These are phyloP conservation scores for Populus trichocarpa DNA, from an alignment of 441 rosid species.

Conservation along the genomic window DNA sequence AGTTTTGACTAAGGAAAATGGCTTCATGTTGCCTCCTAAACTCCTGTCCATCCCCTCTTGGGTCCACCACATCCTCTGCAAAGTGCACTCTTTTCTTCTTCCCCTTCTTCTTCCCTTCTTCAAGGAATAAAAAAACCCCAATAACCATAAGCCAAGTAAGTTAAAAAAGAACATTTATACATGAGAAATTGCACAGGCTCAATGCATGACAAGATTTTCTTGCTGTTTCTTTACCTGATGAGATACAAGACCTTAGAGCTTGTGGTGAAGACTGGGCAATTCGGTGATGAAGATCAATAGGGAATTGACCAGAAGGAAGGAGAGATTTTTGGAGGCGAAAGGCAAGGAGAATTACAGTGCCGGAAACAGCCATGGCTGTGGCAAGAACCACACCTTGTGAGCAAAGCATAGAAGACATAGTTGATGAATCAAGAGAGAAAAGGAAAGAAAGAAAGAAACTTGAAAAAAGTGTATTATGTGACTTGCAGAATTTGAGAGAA, in stretches of 20 bases:
- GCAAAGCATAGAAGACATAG: constrained; percentile 38
- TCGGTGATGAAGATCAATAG: constrained; percentile 18
- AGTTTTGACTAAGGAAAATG: constrained; percentile 3
- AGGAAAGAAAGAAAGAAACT: not conserved
- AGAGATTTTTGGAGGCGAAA: constrained; percentile 48
- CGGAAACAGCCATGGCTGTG: constrained; percentile 68
- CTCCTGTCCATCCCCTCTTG: constrained; percentile 41
- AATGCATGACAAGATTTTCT: too few relatives aligned
- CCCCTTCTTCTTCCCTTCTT: constrained; percentile 36
- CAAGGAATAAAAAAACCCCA: not conserved
- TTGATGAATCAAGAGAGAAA: not conserved
- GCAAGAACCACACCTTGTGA: constrained; percentile 52
- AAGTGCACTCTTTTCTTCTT: constrained; percentile 55
- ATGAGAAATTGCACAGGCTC: not conserved
- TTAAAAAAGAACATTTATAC: not conserved
- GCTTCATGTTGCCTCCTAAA: constrained; percentile 35
- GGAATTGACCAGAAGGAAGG: constrained; percentile 15
- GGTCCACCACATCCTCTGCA: constrained; percentile 64
- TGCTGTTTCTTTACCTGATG: constrained; percentile 29
- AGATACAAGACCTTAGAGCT: constrained; percentile 41
- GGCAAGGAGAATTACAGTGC: constrained; percentile 59
- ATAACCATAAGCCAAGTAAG: not conserved
- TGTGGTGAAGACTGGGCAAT: constrained; percentile 14
- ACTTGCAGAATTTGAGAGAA: constrained; percentile 1
- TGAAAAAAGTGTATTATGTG: not conserved